A percentile compares a stretch with the other conserved stretches of the same genome.
Evolutionary conservation across 257 asterid genomes (phyloP).

Genomic region (Rehmannia glutinosa): DNA sequence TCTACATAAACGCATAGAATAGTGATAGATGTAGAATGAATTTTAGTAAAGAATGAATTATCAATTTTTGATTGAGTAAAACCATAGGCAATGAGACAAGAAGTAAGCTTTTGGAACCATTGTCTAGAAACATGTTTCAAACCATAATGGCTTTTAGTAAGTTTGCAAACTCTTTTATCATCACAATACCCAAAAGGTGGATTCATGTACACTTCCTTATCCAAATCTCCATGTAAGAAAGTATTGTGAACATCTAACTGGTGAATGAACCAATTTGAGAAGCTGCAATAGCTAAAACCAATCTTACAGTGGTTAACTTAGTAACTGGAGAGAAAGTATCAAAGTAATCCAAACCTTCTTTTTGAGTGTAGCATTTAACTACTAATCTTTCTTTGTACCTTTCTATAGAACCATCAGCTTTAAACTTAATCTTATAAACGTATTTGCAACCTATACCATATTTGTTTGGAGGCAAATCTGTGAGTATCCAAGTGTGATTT

Average conservation of each 20-base stretch:
- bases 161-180: neutral
- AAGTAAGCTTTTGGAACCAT: neutral
- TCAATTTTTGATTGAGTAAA: neutral
- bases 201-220: neutral
- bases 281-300: neutral
- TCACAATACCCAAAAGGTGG: neutral
- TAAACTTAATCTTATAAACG: too few relatives aligned
- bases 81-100: neutral
- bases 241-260: neutral
- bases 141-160: neutral
- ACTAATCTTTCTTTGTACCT: too few relatives aligned
- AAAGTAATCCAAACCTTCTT: too few relatives aligned
- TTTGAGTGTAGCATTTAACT: too few relatives aligned
- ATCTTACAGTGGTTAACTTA: neutral
- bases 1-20: neutral
- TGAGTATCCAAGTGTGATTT: too few relatives aligned
- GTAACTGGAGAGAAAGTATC: neutral
- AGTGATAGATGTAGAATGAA: neutral
- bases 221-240: neutral
- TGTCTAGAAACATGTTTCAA: neutral
- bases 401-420: too few relatives aligned
- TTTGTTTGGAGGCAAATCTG: too few relatives aligned
- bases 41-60: neutral
- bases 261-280: neutral
- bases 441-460: too few relatives aligned